Base-by-base conservation (phyloP, 202 grass and related monocot species). In the Hordeum pubiflorum region DNA sequence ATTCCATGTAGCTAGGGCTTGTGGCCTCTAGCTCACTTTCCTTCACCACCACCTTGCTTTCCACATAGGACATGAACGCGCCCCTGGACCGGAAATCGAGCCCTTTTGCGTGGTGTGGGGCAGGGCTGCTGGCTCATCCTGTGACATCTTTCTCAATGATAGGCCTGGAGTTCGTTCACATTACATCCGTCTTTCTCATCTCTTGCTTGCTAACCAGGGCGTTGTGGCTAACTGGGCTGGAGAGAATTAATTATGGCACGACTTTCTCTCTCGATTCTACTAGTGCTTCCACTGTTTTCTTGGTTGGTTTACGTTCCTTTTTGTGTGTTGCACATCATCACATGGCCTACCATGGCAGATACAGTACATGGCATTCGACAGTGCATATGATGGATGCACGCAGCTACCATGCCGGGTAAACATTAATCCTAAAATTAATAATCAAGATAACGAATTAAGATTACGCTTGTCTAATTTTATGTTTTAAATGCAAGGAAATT, bases 41-140 rank as follows among this genome's bases (percentile, higher is more conserved):
- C 75, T 14, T 83, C 79, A 41, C 75, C 87, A 70, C 52, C 10
- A 24, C 17, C 2, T 9, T 27, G 74, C 74, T 79, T 86, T 89
- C 83, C 79, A 83, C 83, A 79, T 76, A 72, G 54, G 83, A 86
- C 61, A 43, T 71, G 46, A 82, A 63, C 66, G 31, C 48, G 50
- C 22, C 60, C 61, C 32, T 44, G 70, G 26, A 32, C 69, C 6
- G 20, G 55, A 38, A 75, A 78, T 2, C 9, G 43, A 64, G 43
- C 58, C 31, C 2, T 32, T n/a, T 84, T 11, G 38, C 9, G 44
- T 48, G 57, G 38, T 15, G 87, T 78, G 58, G 60, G 69, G 10
- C 75, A 75, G 10, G 1, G 74, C 52, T 78, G 74, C n/a, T 82
- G 21, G 10, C 58, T 72, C 60, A 58, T 70, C 80, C 12, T 21